Evolutionary conservation across 257 asterid species (phyloP).

Genomic region (Plantago major): DNA sequence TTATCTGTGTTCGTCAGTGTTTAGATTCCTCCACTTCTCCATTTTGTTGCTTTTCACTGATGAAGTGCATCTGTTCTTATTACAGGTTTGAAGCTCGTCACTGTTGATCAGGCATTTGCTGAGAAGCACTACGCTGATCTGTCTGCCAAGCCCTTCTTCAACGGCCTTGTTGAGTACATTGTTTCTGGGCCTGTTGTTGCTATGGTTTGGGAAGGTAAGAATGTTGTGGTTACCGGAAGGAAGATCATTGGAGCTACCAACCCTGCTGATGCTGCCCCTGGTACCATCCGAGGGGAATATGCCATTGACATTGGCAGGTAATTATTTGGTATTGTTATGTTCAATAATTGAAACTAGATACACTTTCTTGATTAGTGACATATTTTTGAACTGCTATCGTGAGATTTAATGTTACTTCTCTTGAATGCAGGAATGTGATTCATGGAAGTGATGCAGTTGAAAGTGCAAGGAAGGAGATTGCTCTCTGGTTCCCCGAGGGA

Average conservation of each 20-base stretch:
- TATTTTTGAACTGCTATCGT: too few species aligned
- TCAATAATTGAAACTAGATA: neutral
- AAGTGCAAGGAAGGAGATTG: slow-evolving; percentile 85
- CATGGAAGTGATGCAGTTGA: slow-evolving; percentile 93
- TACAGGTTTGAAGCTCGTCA: slow-evolving; percentile 71
- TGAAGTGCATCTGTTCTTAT: slow-evolving; percentile 8
- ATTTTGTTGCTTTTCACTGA: too few species aligned
- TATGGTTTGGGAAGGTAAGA: slow-evolving; percentile 98
- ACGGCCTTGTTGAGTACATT: slow-evolving; percentile 77
- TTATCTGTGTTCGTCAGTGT: too few species aligned
- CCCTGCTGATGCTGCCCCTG: slow-evolving; percentile 92
- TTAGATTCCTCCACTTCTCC: too few species aligned
- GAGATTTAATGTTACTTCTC: neutral
- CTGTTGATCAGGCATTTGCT: slow-evolving; percentile 81
- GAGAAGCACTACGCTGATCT: slow-evolving; percentile 93
- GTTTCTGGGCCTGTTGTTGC: slow-evolving; percentile 96
- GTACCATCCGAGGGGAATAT: slow-evolving; percentile 93
- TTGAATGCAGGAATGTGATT: slow-evolving; percentile 67
- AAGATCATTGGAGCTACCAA: slow-evolving; percentile 95
- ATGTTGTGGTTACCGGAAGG: slow-evolving; percentile 83
- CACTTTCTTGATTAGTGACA: neutral
- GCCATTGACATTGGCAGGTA: slow-evolving; percentile 92
- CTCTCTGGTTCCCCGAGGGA: slow-evolving; percentile 99
- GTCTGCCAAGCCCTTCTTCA: slow-evolving; percentile 87
- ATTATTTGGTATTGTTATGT: neutral